Evolutionary conservation across 2,329 filamentous ascomycete genomes (phyloP).

Genomic region (Fusarium musae): DNA sequence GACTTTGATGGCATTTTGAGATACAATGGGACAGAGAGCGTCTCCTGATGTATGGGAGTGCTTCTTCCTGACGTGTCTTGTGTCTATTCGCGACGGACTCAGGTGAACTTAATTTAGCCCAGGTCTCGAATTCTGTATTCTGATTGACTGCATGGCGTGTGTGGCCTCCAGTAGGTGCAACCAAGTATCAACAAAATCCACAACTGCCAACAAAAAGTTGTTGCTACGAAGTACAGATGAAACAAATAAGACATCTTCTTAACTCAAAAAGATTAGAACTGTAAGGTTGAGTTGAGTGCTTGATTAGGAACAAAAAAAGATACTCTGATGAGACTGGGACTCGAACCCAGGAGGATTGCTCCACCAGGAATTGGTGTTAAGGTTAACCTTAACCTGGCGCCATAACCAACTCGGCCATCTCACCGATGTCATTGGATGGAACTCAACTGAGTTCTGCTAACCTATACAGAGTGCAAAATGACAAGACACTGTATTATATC

Average conservation of each 20-base stretch:
- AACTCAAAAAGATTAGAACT: no score
- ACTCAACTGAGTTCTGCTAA: accelerated
- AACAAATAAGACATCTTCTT: no score
- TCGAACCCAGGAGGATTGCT: slow-evolving; percentile 52
- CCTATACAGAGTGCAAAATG: accelerated
- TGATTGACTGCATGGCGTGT: accelerated
- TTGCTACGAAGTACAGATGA: no score
- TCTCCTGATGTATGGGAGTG: background rate
- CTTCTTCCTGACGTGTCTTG: no score
- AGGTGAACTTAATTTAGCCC: background rate
- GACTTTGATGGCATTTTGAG: background rate
- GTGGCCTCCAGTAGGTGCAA: accelerated
- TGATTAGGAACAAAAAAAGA: background rate
- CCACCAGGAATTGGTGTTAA: slow-evolving; percentile 47
- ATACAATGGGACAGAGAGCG: background rate
- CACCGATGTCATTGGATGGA: slow-evolving; percentile 34
- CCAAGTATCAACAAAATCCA: background rate
- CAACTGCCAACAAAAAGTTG: background rate
- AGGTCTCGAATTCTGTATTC: background rate
- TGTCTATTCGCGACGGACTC: background rate
- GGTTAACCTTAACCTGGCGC: slow-evolving; percentile 50
- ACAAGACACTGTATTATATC: accelerated
- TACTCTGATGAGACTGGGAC: slow-evolving; percentile 48
- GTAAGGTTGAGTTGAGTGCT: no score
- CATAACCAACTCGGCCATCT: slow-evolving; percentile 53